A percentile compares a stretch with the other conserved stretches of the same genome.
These are phyloP conservation scores for Cephaloascus fragrans DNA, from an alignment of 805 yeast genomes.

Conservation along the genomic window DNA sequence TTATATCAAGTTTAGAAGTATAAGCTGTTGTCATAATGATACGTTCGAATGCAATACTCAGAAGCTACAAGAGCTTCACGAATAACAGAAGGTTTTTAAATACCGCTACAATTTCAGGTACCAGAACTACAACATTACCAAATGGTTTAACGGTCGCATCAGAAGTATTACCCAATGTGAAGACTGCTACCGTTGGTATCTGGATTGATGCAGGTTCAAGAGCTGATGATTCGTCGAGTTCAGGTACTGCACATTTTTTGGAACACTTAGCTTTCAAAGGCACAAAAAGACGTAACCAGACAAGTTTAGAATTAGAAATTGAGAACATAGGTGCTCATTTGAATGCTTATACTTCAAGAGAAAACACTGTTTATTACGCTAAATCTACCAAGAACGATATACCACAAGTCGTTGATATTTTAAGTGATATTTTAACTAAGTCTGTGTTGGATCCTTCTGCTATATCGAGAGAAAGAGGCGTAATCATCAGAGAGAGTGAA, in stretches of 20 bases:
- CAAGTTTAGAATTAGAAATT: constrained; percentile 80
- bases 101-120: background rate
- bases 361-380: constrained; percentile 94
- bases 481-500: constrained; percentile 91
- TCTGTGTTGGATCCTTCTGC: constrained; percentile 77
- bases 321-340: constrained; percentile 95
- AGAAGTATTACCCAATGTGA: constrained; percentile 75
- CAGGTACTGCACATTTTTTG: constrained; percentile 94
- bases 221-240: constrained; percentile 74
- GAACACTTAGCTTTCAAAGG: constrained; percentile 98
- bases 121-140: constrained; percentile 59
- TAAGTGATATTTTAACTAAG: constrained; percentile 81
- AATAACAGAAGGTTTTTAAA: background rate
- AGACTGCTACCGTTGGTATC: constrained; percentile 95
- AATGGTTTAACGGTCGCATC: constrained; percentile 95
- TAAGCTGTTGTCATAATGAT: too few relatives aligned
- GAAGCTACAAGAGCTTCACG: too few relatives aligned
- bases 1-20: too few relatives aligned
- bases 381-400: constrained; percentile 76
- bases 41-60: too few relatives aligned
- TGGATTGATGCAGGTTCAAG: constrained; percentile 99
- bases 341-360: constrained; percentile 98
- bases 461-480: constrained; percentile 93
- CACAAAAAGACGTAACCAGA: constrained; percentile 70
- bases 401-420: constrained; percentile 75